Conservation (phyloP, 2,329 filamentous ascomycete species). For the Didymellaceae sp. region DNA sequence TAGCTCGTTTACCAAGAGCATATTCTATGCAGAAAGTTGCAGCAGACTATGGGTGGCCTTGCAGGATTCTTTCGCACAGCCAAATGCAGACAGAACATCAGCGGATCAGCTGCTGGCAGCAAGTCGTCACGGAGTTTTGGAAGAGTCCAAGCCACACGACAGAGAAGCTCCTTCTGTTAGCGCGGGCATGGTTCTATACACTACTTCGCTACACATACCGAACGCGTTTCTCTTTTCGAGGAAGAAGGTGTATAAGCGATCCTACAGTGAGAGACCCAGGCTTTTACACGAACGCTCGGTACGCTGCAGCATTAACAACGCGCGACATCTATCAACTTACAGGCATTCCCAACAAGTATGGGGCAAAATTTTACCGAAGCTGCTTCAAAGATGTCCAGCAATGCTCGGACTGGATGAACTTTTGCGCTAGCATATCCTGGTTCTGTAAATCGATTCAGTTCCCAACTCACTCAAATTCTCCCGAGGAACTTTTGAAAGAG, state of each 20-base stretch:
- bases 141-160: not conserved
- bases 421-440: not conserved
- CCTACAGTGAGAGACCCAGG: not conserved
- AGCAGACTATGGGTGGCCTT: not conserved
- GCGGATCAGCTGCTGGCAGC: not conserved
- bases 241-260: not conserved
- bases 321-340: not conserved
- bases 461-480: not conserved
- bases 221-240: not conserved
- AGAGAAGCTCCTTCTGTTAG: not conserved
- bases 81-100: not conserved
- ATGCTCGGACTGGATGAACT: not conserved
- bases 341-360: not conserved
- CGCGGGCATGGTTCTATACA: not conserved
- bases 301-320: not conserved
- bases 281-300: not conserved
- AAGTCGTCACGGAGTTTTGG: not conserved
- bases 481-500: not conserved
- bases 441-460: not conserved
- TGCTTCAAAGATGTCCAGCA: not conserved
- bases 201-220: not conserved
- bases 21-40: not conserved
- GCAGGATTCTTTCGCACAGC: not conserved
- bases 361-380: not conserved
- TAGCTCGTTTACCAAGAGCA: not conserved